Evolutionary conservation across 78 protist genomes (phyloP).

Genomic region (Dictyostelium firmibasis): DNA sequence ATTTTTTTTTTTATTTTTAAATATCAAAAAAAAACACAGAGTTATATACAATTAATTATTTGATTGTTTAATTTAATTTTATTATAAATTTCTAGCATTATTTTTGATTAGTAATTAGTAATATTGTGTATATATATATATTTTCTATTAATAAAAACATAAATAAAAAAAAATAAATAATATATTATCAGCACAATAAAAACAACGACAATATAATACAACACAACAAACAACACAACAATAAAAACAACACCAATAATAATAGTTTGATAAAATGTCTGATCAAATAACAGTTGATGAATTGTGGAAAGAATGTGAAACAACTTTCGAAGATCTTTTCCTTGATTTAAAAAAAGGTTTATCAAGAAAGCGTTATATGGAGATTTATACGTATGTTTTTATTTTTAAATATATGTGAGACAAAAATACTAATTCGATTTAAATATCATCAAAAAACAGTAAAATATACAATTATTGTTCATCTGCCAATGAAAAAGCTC

Average conservation of each 20-base stretch:
- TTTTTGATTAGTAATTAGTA: not conserved
- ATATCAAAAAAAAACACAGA: not conserved
- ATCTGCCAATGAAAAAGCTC: constrained; percentile 58
- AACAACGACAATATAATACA: not conserved
- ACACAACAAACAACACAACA: not conserved
- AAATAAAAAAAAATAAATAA: not conserved
- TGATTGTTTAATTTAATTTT: not conserved
- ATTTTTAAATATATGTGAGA: not conserved
- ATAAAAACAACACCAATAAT: not conserved
- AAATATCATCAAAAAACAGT: not conserved
- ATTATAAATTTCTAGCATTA: not conserved
- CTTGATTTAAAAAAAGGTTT: constrained; percentile 31
- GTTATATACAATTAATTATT: not conserved
- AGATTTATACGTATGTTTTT: constrained; percentile 39
- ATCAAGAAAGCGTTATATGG: constrained; percentile 25
- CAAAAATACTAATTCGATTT: too few species aligned
- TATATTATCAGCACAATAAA: not conserved
- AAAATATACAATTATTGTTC: constrained; percentile 67
- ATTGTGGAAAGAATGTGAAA: constrained; percentile 34
- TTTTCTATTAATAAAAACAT: too few species aligned
- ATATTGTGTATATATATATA: not conserved
- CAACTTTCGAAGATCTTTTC: constrained; percentile 54
- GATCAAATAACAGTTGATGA: constrained; percentile 25
- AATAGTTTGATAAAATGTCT: not conserved
- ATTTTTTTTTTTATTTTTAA: constrained; percentile 10